Base-by-base conservation (phyloP, 2,329 filamentous ascomycete genomes). In the Clonostachys solani region DNA sequence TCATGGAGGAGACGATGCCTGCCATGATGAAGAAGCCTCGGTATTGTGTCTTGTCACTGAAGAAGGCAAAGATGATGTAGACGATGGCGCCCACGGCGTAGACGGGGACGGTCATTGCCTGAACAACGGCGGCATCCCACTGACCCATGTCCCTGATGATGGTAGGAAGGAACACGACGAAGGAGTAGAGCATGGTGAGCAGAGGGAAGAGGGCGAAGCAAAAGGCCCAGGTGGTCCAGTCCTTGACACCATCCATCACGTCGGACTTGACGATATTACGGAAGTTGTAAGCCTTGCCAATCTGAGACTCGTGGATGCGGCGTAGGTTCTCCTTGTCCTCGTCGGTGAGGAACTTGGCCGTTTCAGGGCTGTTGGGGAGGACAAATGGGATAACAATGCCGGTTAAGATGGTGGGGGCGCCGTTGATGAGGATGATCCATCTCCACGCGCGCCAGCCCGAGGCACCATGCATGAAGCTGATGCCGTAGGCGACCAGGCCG, bases 221-320 rank as follows among this genome's bases (percentile, higher is more conserved):
- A 12, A 81, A 86, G 2, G 78, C 71, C 66, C 83, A 94, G n/a
- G 86, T 95, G 71, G 95, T 95, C 85, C 87, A 95, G 60, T 95
- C 90, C 49, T 77, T 84, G 17, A 92, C 55, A 7, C 83, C 83
- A 13, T 80, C 77, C 78, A 94, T 77, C 61, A 89, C 91, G 6
- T 72, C 68, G 71, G 81, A 81, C 55, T 84, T 81, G 68, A 92
- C 92, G 12, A 83, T 74, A 60, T 95, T 89, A 52, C 87, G 81
- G 52, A 83, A 76, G 2, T 86, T 86, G n/a, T 81, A 86, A 9
- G 80, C 75, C 63, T 95, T 90, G 54, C 88, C 74, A 61, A 95
- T 89, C 6, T 71, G 63, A 43, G 78, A 78, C 10, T 95, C 73
- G 5, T 90, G 81, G 6, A 82, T 76, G 16, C 90, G 69, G 0